These are phyloP conservation scores for Crassisporium funariophilum DNA, from an alignment of 768 basidiomycete species.

Conservation along the genomic window DNA sequence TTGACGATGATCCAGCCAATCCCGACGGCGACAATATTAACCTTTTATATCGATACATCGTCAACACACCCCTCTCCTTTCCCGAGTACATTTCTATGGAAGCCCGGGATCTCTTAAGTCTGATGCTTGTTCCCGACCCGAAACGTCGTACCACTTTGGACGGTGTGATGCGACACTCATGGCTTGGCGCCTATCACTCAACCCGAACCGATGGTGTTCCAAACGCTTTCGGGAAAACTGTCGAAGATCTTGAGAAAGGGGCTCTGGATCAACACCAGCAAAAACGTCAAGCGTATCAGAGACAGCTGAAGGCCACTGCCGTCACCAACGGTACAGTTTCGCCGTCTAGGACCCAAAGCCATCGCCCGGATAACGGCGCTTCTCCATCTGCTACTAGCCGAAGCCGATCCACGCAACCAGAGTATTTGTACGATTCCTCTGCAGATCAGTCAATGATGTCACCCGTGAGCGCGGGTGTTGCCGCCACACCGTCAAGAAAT, in stretches of 20 bases:
- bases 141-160: constrained; percentile 73
- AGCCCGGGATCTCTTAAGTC: constrained; percentile 80
- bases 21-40: constrained; percentile 99
- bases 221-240: constrained; percentile 24
- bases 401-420: constrained; percentile 66
- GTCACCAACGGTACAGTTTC: constrained; percentile 29
- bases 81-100: constrained; percentile 91
- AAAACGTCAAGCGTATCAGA: constrained; percentile 32
- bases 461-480: constrained; percentile 19
- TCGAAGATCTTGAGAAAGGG: constrained; percentile 14
- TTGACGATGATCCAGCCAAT: constrained; percentile 98
- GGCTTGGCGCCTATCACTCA: constrained; percentile 69
- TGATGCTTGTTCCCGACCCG: constrained; percentile 96
- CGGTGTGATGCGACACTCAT: constrained; percentile 84
- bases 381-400: constrained; percentile 39
- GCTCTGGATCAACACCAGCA: constrained; percentile 19
- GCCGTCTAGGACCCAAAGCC: constrained; percentile 52
- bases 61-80: constrained; percentile 94
- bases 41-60: constrained; percentile 96
- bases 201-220: constrained; percentile 35
- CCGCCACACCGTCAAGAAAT: constrained; percentile 31
- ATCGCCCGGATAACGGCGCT: constrained; percentile 51
- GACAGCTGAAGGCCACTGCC: constrained; percentile 68
- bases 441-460: constrained; percentile 54
- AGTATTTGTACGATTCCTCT: constrained; percentile 76